These are phyloP conservation scores for Crithidia fasciculata DNA, from an alignment of 208 protist species.

Conservation along the genomic window DNA sequence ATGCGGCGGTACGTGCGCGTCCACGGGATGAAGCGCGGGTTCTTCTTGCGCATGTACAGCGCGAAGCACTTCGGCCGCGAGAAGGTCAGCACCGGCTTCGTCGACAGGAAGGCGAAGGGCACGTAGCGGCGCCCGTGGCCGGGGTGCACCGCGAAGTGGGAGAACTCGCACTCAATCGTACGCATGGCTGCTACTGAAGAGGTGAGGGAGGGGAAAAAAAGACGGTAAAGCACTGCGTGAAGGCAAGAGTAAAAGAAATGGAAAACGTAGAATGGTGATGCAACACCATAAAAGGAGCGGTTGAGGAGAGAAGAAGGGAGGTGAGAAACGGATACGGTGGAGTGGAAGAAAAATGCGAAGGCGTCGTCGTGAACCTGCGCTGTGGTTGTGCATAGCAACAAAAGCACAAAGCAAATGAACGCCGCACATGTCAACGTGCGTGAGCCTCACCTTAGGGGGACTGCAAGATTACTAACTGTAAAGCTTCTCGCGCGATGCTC, in stretches of 20 bases:
- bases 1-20: slow-evolving; percentile 94
- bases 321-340: no score
- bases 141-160: slow-evolving; percentile 93
- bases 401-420: no score
- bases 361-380: no score
- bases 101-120: slow-evolving; percentile 93
- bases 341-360: no score
- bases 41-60: slow-evolving; percentile 95
- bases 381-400: no score
- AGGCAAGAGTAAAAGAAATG: neutral
- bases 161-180: slow-evolving; percentile 94
- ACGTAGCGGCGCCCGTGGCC: slow-evolving; percentile 94
- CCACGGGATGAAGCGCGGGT: slow-evolving; percentile 93
- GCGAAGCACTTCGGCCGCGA: slow-evolving; percentile 88
- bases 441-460: no score
- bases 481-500: no score
- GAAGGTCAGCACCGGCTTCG: slow-evolving; percentile 95
- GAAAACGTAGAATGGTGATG: no score
- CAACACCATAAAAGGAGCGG: no score
- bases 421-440: no score
- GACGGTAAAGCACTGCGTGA: slow-evolving; percentile 16
- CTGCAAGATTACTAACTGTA: no score
- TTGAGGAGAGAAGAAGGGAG: no score
- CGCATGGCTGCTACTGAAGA: slow-evolving; percentile 64
- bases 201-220: slow-evolving; percentile 9